phyloP scores from a whole-genome alignment of 1,284 basidiomycete genomes.

The Ceratobasidium sp. region DNA sequence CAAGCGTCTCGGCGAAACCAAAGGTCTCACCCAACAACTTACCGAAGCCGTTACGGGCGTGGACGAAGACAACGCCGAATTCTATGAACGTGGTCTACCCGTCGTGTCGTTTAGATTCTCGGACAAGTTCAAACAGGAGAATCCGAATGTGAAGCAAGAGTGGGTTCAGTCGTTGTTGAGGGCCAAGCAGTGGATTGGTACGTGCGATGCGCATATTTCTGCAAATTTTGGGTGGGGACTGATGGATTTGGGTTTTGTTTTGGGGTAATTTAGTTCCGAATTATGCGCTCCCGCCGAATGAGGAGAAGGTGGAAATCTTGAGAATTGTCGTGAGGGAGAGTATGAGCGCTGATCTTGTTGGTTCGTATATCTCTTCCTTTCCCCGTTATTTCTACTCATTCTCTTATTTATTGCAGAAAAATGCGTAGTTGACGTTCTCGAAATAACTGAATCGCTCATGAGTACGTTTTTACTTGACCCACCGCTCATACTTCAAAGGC shows the following conservation, averaged over 20 bases:
- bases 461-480: conserved; percentile 38
- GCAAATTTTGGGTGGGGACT: too few species aligned
- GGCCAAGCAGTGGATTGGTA: conserved; percentile 76
- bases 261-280: conserved; percentile 71
- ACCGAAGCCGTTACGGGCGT: conserved; percentile 58
- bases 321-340: conserved; percentile 85
- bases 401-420: conserved; percentile 17
- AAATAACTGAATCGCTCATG: conserved; percentile 48
- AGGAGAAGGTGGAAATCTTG: conserved; percentile 81
- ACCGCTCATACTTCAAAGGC: too few species aligned
- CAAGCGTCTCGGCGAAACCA: conserved; percentile 56
- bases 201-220: not conserved
- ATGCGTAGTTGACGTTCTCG: conserved; percentile 47
- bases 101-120: conserved; percentile 93
- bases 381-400: not conserved
- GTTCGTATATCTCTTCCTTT: conserved; percentile 58
- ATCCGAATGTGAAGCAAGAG: conserved; percentile 84
- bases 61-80: conserved; percentile 68
- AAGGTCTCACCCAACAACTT: conserved; percentile 53
- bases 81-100: conserved; percentile 83
- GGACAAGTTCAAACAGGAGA: conserved; percentile 75
- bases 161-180: conserved; percentile 90
- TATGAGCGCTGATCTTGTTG: conserved; percentile 74
- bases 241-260: too few species aligned
- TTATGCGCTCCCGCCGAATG: conserved; percentile 81